Conservation (phyloP, 805 yeast genomes). For the Pichia deserticola region DNA sequence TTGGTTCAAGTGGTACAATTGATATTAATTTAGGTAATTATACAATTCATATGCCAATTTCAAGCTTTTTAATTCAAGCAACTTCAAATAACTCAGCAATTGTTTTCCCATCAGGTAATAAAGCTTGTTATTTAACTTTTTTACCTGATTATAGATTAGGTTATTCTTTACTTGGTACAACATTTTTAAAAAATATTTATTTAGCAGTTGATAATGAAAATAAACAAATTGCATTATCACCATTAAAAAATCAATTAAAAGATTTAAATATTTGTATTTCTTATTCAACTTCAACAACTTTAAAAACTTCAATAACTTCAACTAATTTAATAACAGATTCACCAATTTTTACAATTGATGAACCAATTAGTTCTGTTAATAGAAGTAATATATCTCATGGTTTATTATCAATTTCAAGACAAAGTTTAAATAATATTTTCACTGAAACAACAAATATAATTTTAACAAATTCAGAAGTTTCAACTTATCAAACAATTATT, state of each 20-base stretch:
- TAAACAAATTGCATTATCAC: slow-evolving; percentile 40
- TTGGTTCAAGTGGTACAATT: slow-evolving; percentile 43
- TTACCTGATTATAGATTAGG: slow-evolving; percentile 43
- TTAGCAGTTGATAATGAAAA: slow-evolving; percentile 61
- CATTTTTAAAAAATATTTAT: slow-evolving; percentile 46
- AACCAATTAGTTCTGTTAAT: background rate
- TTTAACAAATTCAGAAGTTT: background rate
- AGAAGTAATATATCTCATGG: background rate
- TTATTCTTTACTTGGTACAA: slow-evolving; percentile 48
- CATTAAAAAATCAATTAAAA: slow-evolving; percentile 34
- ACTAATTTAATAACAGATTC: background rate
- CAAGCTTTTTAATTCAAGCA: slow-evolving; percentile 38
- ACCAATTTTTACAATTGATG: background rate
- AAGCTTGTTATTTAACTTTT: slow-evolving; percentile 51
- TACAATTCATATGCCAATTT: slow-evolving; percentile 42
- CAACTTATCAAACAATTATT: background rate
- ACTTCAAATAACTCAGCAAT: slow-evolving; percentile 29
- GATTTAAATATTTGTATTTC: background rate
- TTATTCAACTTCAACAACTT: background rate
- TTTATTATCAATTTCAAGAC: background rate
- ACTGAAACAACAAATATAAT: background rate
- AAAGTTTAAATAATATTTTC: background rate
- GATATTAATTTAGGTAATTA: slow-evolving; percentile 48
- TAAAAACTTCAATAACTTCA: background rate
- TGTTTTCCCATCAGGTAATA: slow-evolving; percentile 43